These are phyloP conservation scores for Salicornia ramosissima DNA, from an alignment of 148 eudicot genomes.

Conservation along the genomic window DNA sequence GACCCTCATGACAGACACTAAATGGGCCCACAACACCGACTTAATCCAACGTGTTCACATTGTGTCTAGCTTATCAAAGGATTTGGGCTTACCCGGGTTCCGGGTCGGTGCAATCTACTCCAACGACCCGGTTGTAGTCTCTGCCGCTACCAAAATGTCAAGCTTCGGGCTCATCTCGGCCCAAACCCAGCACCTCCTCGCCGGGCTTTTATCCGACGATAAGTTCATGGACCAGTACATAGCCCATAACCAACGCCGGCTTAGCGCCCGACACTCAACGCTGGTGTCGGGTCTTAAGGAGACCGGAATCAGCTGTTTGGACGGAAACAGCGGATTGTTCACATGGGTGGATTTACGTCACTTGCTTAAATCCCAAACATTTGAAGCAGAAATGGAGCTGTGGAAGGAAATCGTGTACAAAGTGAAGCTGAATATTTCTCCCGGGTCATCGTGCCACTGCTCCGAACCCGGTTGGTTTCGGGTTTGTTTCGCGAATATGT, in stretches of 20 bases:
- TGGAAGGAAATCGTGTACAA: slow-evolving; percentile 66
- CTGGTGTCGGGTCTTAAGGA: slow-evolving; percentile 42
- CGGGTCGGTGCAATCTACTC: slow-evolving; percentile 75
- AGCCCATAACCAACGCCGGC: slow-evolving; percentile 37
- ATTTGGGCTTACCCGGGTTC: slow-evolving; percentile 71
- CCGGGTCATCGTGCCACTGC: slow-evolving; percentile 81
- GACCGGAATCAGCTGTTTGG: slow-evolving; percentile 47
- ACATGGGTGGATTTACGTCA: slow-evolving; percentile 78
- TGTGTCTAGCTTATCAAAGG: slow-evolving; percentile 71
- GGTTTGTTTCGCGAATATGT: slow-evolving; percentile 69
- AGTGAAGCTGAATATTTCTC: slow-evolving; percentile 60
- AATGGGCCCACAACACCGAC: slow-evolving; percentile 34
- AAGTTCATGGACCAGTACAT: slow-evolving; percentile 45
- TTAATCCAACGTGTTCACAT: slow-evolving; percentile 49
- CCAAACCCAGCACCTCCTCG: slow-evolving; percentile 66
- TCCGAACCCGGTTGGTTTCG: slow-evolving; percentile 82
- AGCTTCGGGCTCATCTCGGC: slow-evolving; percentile 75
- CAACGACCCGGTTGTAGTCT: slow-evolving; percentile 44
- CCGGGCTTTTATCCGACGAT: slow-evolving; percentile 53
- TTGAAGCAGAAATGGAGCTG: slow-evolving; percentile 59
- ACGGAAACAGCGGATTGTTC: slow-evolving; percentile 63
- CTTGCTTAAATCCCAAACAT: slow-evolving; percentile 39
- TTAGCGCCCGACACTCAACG: slow-evolving; percentile 34
- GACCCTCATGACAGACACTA: slow-evolving; percentile 30
- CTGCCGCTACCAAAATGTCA: slow-evolving; percentile 82